A percentile compares a stretch with the other conserved stretches of the same genome.
phyloP scores from a whole-genome alignment of 2,329 filamentous ascomycete species.

The Pseudogymnoascus sp. region DNA sequence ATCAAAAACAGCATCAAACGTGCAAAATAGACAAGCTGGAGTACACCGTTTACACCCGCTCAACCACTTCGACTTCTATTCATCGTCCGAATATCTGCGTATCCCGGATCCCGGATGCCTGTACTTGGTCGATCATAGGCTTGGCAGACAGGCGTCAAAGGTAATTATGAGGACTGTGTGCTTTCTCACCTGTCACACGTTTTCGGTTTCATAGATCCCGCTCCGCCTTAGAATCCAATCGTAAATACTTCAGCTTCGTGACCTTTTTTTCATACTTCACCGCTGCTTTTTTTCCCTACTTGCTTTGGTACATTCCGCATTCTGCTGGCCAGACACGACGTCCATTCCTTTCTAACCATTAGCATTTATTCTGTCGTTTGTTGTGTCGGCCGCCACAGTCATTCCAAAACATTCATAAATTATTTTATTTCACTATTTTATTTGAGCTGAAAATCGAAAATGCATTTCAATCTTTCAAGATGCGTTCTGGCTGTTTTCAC shows the following conservation, averaged over 20 bases:
- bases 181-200: background rate
- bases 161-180: background rate
- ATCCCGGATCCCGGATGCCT: background rate
- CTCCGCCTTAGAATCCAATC: background rate
- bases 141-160: conserved; percentile 1
- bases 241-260: background rate
- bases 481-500: background rate
- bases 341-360: background rate
- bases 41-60: background rate
- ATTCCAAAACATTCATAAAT: background rate
- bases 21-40: background rate
- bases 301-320: background rate
- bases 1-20: background rate
- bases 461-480: background rate
- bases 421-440: background rate
- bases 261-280: background rate
- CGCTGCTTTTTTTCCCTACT: background rate
- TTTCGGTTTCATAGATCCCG: conserved; percentile 3
- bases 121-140: background rate
- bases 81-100: background rate
- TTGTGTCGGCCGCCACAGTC: background rate
- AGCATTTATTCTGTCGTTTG: background rate
- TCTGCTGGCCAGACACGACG: conserved; percentile 4
- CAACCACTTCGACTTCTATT: background rate
- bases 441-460: background rate